Evolutionary conservation across 495 filamentous ascomycete genomes (phyloP), one percentile per base, ranked within the genome.

Genomic region (Neurospora tetrasperma): DNA sequence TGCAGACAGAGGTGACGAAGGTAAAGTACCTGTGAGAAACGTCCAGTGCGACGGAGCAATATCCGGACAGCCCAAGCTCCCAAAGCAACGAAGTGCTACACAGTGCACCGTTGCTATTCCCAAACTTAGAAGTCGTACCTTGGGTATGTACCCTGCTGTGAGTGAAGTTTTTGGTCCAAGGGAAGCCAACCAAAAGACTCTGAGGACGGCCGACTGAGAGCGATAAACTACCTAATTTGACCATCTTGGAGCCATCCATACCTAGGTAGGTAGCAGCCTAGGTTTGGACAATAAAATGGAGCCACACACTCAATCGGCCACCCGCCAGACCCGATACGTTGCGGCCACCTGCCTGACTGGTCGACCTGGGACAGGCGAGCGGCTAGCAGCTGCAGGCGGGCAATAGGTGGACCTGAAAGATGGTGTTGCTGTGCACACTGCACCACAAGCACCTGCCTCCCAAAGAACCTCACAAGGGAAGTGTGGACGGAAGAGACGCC

Each of bases 321-420:
- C 48, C 48, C 23, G 48, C 39, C 39, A 39, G 39, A 39, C 39
- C 39, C 5, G 39, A 39, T 5, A 39, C 39, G 39, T 59, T 59
- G 48, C 48, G 48, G 23, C 48, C 54, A 62, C 54, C 11, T 62
- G 54, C 54, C 54, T 62, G 54, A 62, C 54, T 62, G 46, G 46
- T 54, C 20, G 46, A 6, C 20, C 20, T 54, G 54, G 72, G 70
- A 54, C 71, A 75, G 74, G 74, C 74, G 68, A 76, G 75, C 75
- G 75, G 75, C 73, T 76, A 76, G 40, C 54, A 62, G 70, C 70
- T 71, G 42, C 27, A 68, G 54, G 54, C 54, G 54, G 54, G 54
- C 54, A 16, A 62, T 62, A 6, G 62, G 48, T 39, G 7, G 39
- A 42, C 70, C 73, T 44, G 46, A 68, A 40, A n/a, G n/a, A 7